These are phyloP conservation scores for Scheffersomyces titani DNA, from an alignment of 1,139 yeast species.

Conservation along the genomic window DNA sequence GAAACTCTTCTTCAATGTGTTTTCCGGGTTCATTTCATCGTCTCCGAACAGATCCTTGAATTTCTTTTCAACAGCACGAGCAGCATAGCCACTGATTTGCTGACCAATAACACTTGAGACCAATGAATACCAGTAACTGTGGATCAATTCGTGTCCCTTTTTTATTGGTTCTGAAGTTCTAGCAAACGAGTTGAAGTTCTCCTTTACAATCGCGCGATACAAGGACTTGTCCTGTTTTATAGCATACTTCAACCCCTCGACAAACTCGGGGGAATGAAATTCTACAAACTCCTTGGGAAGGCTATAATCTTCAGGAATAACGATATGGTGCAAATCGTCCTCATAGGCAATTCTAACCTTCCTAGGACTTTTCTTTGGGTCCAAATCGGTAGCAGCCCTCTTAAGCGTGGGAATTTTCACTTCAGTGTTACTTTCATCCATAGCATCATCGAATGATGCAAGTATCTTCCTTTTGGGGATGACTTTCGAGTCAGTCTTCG, in stretches of 20 bases:
- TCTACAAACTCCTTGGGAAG: conserved; percentile 44
- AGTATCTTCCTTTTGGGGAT: background rate
- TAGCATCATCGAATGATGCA: background rate
- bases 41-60: conserved; percentile 40
- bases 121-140: conserved; percentile 38
- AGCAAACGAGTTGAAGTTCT: conserved; percentile 32
- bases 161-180: conserved; percentile 9
- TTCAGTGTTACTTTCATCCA: background rate
- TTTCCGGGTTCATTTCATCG: conserved; percentile 54
- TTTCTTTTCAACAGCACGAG: conserved; percentile 57
- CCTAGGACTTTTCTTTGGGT: background rate
- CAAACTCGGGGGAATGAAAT: conserved; percentile 46
- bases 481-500: background rate
- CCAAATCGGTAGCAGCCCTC: background rate
- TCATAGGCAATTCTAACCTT: conserved; percentile 22
- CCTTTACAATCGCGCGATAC: conserved; percentile 32
- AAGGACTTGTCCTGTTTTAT: conserved; percentile 45
- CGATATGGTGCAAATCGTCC: conserved; percentile 27
- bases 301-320: conserved; percentile 24
- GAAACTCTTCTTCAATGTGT: conserved; percentile 37
- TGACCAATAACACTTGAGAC: conserved; percentile 63
- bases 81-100: conserved; percentile 87
- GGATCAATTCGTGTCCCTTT: conserved; percentile 8
- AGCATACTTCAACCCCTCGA: conserved; percentile 42
- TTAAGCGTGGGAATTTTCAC: background rate